Evolutionary conservation across 2,329 filamentous ascomycete genomes (phyloP).

Genomic region (Cladosporium sp.): DNA sequence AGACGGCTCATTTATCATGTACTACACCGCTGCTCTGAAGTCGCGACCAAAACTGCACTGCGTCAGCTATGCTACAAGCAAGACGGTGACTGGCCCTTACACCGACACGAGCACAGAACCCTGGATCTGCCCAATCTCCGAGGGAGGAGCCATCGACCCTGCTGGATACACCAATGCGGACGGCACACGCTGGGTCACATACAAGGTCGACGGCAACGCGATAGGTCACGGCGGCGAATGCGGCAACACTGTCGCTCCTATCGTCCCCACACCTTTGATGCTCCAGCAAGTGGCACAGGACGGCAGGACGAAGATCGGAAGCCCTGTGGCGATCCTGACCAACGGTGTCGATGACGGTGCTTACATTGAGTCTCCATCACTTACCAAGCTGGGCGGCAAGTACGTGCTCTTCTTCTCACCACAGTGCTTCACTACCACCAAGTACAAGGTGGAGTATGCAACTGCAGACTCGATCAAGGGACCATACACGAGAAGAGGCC

Average conservation of each 20-base stretch:
- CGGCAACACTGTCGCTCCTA: conserved; percentile 28
- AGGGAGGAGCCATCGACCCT: conserved; percentile 35
- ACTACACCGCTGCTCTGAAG: conserved; percentile 31
- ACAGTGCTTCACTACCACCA: conserved; percentile 31
- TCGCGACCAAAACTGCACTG: conserved; percentile 30
- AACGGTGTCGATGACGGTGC: conserved; percentile 33
- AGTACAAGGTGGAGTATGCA: conserved; percentile 35
- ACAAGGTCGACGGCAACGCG: conserved; percentile 36
- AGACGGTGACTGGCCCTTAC: conserved; percentile 31
- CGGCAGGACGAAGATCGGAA: conserved; percentile 30
- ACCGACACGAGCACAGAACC: conserved; percentile 26
- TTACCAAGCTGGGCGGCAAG: conserved; percentile 30
- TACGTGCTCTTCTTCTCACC: conserved; percentile 36
- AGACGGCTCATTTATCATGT: conserved; percentile 32
- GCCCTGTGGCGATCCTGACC: conserved; percentile 27
- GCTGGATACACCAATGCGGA: conserved; percentile 28
- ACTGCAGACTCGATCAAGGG: conserved; percentile 29
- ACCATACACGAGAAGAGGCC: conserved; percentile 30
- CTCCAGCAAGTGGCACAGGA: conserved; percentile 31
- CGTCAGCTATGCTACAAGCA: conserved; percentile 31
- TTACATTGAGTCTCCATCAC: conserved; percentile 34
- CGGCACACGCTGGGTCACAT: conserved; percentile 30
- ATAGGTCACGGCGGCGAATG: conserved; percentile 31
- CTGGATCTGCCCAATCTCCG: conserved; percentile 28
- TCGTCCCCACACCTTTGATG: conserved; percentile 31